A percentile compares a stretch with the other conserved stretches of the same genome.
phyloP scores from a whole-genome alignment of 2,329 filamentous ascomycete species.

The Xylariales sp. region DNA sequence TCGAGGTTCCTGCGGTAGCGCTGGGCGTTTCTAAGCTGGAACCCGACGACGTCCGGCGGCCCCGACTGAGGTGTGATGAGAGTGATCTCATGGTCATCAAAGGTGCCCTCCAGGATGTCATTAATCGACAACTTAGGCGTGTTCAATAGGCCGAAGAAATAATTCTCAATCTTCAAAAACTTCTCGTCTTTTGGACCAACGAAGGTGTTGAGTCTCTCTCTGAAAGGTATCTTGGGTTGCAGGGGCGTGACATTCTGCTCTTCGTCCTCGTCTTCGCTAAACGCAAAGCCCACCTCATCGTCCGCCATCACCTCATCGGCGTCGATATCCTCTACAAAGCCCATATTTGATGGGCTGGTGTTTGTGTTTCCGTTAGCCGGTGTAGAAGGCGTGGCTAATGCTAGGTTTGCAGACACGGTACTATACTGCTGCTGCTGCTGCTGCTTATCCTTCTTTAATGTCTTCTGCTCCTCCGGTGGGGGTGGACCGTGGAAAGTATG shows the following conservation, averaged over 20 bases:
- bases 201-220: conserved; percentile 39
- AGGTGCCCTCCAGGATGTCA: conserved; percentile 50
- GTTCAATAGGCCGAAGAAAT: conserved; percentile 48
- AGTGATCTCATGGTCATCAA: conserved; percentile 51
- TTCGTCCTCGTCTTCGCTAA: conserved; percentile 6
- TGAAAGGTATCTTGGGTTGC: conserved; percentile 39
- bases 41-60: conserved; percentile 45
- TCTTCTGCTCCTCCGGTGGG: conserved; percentile 16
- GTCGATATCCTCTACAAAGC: conserved; percentile 5
- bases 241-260: conserved; percentile 15
- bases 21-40: conserved; percentile 50
- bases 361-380: neutral
- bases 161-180: conserved; percentile 41
- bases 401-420: neutral
- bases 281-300: conserved; percentile 1
- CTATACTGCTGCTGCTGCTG: neutral
- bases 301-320: conserved; percentile 22
- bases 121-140: conserved; percentile 43
- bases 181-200: conserved; percentile 35
- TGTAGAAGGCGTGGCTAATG: neutral
- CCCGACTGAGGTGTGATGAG: conserved; percentile 48
- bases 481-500: neutral
- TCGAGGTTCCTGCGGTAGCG: conserved; percentile 49
- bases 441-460: neutral
- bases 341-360: conserved; percentile 11